These are phyloP conservation scores for Sabuloglossum arenarium DNA, from an alignment of 495 filamentous ascomycete species.

Conservation along the genomic window DNA sequence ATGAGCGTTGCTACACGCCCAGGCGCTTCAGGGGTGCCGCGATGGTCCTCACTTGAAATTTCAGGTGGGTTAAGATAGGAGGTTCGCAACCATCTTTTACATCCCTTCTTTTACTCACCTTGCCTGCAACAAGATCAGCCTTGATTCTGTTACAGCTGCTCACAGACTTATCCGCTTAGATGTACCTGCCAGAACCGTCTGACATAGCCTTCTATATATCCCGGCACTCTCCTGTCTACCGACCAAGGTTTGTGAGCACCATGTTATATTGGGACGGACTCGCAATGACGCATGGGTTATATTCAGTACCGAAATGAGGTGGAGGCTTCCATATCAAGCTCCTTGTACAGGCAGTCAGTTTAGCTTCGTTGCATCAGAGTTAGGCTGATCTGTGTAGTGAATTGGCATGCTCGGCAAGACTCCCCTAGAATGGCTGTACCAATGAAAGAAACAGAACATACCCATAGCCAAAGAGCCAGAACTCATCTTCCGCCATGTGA, in stretches of 20 bases:
- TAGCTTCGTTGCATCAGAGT: neutral
- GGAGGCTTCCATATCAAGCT: constrained; percentile 98
- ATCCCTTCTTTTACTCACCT: constrained; percentile 23
- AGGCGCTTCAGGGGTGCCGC: constrained; percentile 69
- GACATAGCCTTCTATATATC: constrained; percentile 87
- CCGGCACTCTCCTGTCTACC: constrained; percentile 64
- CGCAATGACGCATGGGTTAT: neutral
- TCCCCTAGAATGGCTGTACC: constrained; percentile 8
- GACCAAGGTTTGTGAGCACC: constrained; percentile 1
- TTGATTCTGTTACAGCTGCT: neutral
- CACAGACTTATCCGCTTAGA: constrained; percentile 1
- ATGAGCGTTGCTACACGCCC: constrained; percentile 91
- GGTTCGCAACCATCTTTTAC: neutral
- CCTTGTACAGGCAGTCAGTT: constrained; percentile 22
- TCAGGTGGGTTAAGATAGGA: neutral
- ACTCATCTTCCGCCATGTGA: constrained; percentile 25
- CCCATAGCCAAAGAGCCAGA: constrained; percentile 91
- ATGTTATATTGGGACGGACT: neutral
- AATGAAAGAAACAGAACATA: constrained; percentile 22
- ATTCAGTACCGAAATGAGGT: constrained; percentile 64
- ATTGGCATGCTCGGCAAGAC: neutral
- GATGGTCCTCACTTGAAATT: constrained; percentile 60
- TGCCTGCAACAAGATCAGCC: constrained; percentile 20
- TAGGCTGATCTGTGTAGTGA: neutral
- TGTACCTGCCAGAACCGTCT: constrained; percentile 93